Base-by-base conservation (phyloP, 371 early-diverging fungal genomes). In the Actinomortierella ambigua region DNA sequence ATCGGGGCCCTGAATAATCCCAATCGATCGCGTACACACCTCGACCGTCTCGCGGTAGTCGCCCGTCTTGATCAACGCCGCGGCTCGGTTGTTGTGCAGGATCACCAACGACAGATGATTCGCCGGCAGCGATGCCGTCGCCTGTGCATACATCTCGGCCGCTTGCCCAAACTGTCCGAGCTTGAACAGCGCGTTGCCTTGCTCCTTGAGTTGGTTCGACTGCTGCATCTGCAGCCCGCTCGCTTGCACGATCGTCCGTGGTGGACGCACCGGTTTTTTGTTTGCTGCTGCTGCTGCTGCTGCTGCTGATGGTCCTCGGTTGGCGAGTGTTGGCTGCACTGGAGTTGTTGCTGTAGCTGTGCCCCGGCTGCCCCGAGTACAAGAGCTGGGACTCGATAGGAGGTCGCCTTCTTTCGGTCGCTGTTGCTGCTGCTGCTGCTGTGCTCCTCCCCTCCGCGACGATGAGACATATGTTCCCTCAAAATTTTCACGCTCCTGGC, bases 141-240 rank as follows among this genome's bases (percentile, higher is more conserved):
- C 95, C 14, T 65, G 68, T 0, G 86, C 83, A 77, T 98, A 98
- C 14, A 80, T 76, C 7, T 65, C 67, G 43, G 90, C 90, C 0
- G 98, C 95, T 9, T 91, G 92, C 24, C 80, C 88, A 78, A 86
- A 96, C 70, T 95, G 95, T 0, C 98, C 97, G 23, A 89, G 79
- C 68, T 94, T 95, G 79, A 93, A 97, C 22, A 73, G 65, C 13
- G 85, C 89, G 66, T 96, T 97, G 49, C 96, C 98, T 24, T 70
- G 64, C 14, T 85, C 81, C 55, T 90, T 85, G 49, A 77, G 79
- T 9, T 69, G 53, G 28, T 84, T 82, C 3, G 78, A 79, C 24
- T 63, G 69, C 17, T 55, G 34, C 26, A 85, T 43, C 23, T 65
- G 61, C 28, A 77, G 69, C 14, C 62, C 61, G 14, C 48, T 57